Evolutionary conservation across 805 yeast species (phyloP), one percentile per base, ranked within the genome.

Genomic region (Sugiyamaella floridensis): DNA sequence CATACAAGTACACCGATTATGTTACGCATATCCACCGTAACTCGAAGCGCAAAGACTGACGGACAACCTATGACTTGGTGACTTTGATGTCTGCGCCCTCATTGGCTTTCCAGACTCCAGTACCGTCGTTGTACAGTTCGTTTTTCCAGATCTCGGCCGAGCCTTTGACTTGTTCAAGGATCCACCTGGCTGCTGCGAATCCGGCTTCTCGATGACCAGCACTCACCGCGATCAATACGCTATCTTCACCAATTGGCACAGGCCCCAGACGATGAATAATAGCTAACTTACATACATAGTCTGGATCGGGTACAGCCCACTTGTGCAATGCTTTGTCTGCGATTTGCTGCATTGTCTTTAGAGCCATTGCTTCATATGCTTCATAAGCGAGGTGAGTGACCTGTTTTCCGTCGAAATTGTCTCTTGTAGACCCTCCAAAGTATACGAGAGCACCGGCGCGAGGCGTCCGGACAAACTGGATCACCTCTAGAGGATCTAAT

Each of bases 1-100:
- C 77, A 66, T 64, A 80, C 61, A 77, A 83, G 18, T 85, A 83
- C 64, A 67, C 78, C 5, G 96, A 86, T 53, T 89, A 79, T 60
- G 71, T 92, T 57, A 71, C 80, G 7, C 76, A 76, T 40, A 70
- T 90, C 50, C 97, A 92, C 66, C 81, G 79, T 51, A 58, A 61
- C 18, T 70, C 72, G n/a, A 68, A 68, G 55, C 37, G 37, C 37
- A 32, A 32, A 14, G 37, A 32, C n/a, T 32, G n/a, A 32, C 8
- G 4, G 37, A 14, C 4, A 11, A 10, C n/a, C 37, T 14, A 32
- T 32, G 37, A 32, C 14, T 12, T 16, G 22, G 44, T 18, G 8
- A 28, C 37, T 1, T 15, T 26, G 26, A 22, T 29, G 50, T n/a
- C 42, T 9, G 37, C 44, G 4, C 53, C 53, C 37, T 45, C 55